Base-by-base conservation (phyloP, 1,284 basidiomycete genomes). In the Cryptococcus sp. region DNA sequence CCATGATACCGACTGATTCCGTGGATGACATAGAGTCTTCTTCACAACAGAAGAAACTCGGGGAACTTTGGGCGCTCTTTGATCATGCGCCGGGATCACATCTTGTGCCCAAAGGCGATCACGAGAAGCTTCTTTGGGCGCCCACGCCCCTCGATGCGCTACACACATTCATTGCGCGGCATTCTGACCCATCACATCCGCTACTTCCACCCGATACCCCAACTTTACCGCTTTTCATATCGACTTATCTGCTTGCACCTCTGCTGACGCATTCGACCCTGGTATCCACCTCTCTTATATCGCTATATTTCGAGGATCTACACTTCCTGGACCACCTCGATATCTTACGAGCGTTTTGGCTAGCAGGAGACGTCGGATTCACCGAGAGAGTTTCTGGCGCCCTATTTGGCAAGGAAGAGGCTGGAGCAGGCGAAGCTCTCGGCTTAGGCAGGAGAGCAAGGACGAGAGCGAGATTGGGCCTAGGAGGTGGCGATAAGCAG, bases 301-400 rank as follows among this genome's bases (percentile, higher is more conserved):
- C 70, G 20, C 61, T 73, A 13, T 77, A 73, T 51, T 64, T 78
- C 38, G 67, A 73, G 46, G 72, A 75, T 50, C 64, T 77, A 20
- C 46, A 62, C 15, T 67, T 75, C 46, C 61, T 75, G 16, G 70
- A 72, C 48, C 73, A 77, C 46, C 62, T 77, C 3, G 74, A 77
- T 50, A 65, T 77, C 26, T 71, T 78, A 3, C 58, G 54, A 0
- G 57, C 70, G 1, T 77, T 71, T 59, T 75, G 71, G 65, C 67
- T 78, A 1, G 74, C 70, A 22, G 70, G 69, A 1, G 71, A 76
- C 48, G 66, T 69, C 1, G 59, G 62, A 2, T 78, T 76, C 54
- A 50, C 66, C 23, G 70, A 73, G 29, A 61, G 74, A 4, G 72
- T 73, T 3, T 62, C 62, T 3, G 51, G 50, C 0, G 72, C 76